These are phyloP conservation scores for Blastobotrys peoriensis DNA, from an alignment of 805 yeast genomes.

Conservation along the genomic window DNA sequence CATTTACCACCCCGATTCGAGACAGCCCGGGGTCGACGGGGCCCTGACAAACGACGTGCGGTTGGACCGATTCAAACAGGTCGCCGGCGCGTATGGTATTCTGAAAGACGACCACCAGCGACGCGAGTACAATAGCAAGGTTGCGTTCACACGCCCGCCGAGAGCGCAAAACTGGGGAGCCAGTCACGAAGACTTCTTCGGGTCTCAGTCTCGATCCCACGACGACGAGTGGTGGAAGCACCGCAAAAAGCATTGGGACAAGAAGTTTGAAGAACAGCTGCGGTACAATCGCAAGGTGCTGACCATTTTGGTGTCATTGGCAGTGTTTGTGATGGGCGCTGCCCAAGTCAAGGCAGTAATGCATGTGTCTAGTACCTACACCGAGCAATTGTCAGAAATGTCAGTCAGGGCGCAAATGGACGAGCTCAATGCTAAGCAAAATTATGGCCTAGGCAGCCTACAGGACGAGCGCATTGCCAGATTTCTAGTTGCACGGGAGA, in stretches of 20 bases:
- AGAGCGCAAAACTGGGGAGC: slow-evolving; percentile 10
- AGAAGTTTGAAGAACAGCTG: slow-evolving; percentile 35
- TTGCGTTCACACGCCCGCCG: background rate
- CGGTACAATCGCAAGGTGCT: slow-evolving; percentile 36
- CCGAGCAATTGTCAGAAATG: slow-evolving; percentile 30
- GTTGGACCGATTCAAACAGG: slow-evolving; percentile 47
- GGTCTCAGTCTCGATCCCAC: slow-evolving; percentile 37
- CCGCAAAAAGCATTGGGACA: slow-evolving; percentile 31
- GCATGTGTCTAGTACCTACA: slow-evolving; percentile 18
- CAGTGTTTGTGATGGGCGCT: slow-evolving; percentile 35
- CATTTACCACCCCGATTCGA: slow-evolving; percentile 73
- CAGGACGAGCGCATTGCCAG: slow-evolving; percentile 48
- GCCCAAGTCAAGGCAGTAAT: slow-evolving; percentile 34
- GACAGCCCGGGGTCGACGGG: slow-evolving; percentile 28
- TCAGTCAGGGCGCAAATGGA: slow-evolving; percentile 33
- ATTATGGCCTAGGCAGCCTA: slow-evolving; percentile 47
- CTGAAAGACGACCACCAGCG: slow-evolving; percentile 41
- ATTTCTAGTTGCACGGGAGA: slow-evolving; percentile 38
- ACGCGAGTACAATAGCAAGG: slow-evolving; percentile 37
- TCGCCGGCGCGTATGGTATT: slow-evolving; percentile 55
- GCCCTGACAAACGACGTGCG: slow-evolving; percentile 33
- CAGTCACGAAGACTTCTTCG: slow-evolving; percentile 45
- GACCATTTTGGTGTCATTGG: slow-evolving; percentile 38
- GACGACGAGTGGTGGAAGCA: slow-evolving; percentile 47
- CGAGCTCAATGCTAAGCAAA: slow-evolving; percentile 36